Base-by-base conservation (phyloP, 257 asterid genomes). In the Marsdenia floribunda region DNA sequence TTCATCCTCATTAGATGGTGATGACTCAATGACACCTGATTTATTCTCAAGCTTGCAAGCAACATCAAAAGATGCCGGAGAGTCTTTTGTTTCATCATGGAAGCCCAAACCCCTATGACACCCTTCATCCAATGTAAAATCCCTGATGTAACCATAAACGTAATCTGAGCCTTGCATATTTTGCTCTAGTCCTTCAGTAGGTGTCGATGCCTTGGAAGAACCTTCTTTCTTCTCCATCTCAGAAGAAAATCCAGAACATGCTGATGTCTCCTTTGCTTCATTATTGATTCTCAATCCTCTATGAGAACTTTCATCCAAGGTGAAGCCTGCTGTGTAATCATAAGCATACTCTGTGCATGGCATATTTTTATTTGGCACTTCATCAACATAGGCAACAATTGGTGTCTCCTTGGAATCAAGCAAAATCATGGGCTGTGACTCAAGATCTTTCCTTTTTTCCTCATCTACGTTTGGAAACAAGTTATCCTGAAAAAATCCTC, bases 81-180 rank as follows among this genome's bases (percentile, higher is more conserved):
- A 57, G 73, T 82, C 80, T 70, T 84, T 90, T 78, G 77, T 81
- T 72, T 87, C 87, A 29, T 85, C 89, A 80, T 50, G 14, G 83
- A 90, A 90, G 52, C 99, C 99, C 78, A 89, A 78, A 76, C 99
- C 97, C 71, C 88, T 81, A 42, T 85, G 93, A 1, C 91, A 84
- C 73, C 85, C 80, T 71, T 89, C 96, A 61, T 76, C 96, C 77
- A 88, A 78, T 38, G 89, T 78, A 77, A 90, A 86, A 81, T 88
- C 80, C 22, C 89, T 63, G 57, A 87, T 87, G 81, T 80, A 90
- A 63, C 89, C 96, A 81, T 86, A 86, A 70, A 81, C 69, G 53
- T 74, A 87, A 52, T 90, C 91, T 47, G 80, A 75, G 74, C 67
- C 78, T 61, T 72, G 79, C 49, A 84, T 52, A 77, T 82, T 87